phyloP scores from a whole-genome alignment of 768 basidiomycete species.

The Pleurotus platypus region DNA sequence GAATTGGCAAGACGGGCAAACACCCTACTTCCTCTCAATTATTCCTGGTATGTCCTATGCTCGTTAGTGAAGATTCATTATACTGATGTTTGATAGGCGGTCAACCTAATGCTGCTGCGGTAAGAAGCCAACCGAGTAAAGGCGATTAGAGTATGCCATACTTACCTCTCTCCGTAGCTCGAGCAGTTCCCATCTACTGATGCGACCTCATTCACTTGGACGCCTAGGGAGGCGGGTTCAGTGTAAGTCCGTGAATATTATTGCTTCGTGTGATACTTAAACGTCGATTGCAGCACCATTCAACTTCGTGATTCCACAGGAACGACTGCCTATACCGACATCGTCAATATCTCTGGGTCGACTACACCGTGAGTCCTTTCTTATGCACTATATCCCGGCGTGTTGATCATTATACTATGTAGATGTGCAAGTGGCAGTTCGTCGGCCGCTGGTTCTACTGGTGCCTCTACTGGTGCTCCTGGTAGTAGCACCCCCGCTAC shows the following conservation, averaged over 20 bases:
- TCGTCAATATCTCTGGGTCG: slow-evolving; percentile 24
- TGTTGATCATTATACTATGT: too few relatives aligned
- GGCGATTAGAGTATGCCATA: slow-evolving; percentile 12
- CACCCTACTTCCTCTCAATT: slow-evolving; percentile 59
- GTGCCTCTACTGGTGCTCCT: background rate
- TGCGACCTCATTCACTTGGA: slow-evolving; percentile 48
- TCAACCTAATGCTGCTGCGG: slow-evolving; percentile 47
- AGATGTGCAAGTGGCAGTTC: background rate
- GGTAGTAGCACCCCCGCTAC: background rate
- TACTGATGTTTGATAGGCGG: slow-evolving; percentile 34
- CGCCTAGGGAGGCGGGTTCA: slow-evolving; percentile 38
- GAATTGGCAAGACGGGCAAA: slow-evolving; percentile 44
- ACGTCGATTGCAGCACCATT: slow-evolving; percentile 38
- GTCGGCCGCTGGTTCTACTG: background rate
- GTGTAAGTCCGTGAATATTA: slow-evolving; percentile 36
- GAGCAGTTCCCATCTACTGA: slow-evolving; percentile 45
- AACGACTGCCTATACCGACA: slow-evolving; percentile 44
- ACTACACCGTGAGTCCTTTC: background rate
- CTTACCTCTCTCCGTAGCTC: slow-evolving; percentile 34
- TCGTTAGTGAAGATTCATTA: too few relatives aligned
- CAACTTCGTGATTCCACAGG: slow-evolving; percentile 60
- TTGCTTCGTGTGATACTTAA: background rate
- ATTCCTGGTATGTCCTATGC: slow-evolving; percentile 48
- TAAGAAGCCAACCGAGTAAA: slow-evolving; percentile 23
- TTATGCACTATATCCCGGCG: background rate